Evolutionary conservation across 2,329 filamentous ascomycete species (phyloP), one percentile per base, ranked within the genome.

Genomic region (Massarina eburnea): DNA sequence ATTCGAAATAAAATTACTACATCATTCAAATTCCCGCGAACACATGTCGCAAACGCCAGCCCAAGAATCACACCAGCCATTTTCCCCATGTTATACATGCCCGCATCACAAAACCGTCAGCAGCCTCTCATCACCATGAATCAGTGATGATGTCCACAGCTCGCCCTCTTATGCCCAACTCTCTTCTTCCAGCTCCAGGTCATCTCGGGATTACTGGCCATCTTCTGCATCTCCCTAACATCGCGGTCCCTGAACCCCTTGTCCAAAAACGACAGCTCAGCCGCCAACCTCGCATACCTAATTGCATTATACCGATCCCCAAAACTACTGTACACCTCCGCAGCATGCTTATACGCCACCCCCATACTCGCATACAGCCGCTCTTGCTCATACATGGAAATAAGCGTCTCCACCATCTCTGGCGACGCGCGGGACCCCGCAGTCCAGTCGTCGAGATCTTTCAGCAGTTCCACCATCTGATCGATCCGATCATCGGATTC

Each of bases 301-400:
- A 66, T 51, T 8, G 66, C 65, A 38, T 57, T 58, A 41, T 52
- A 66, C 43, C 43, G 53, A 41, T 60, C 51, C 29, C 66, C 54
- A 41, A 71, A 65, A 39, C 67, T 62, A 20, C 66, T 69, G 41
- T 72, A 73, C 27, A 58, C 65, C 51, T 74, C 58, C 1, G 71
- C 71, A 0, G 71, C 71, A 33, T 67, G 57, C 40, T 68, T 68
- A 45, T 73, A 75, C 9, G 70, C 66, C 6, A 57, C 59, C 0
- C 66, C 65, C 3, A 73, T 57, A 32, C 66, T 68, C 8, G 62
- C 64, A 22, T 65, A 57, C 10, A 75, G 51, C 1, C 66, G 51
- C 55, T 74, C 70, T 47, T 68, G 62, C 47, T 65, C 45, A 30
- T 71, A 72, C 32, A 74, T 36, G 1, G 55, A 55, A 5, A 75